Base-by-base conservation (phyloP, 208 protist genomes). In the Polymyxa betae region DNA sequence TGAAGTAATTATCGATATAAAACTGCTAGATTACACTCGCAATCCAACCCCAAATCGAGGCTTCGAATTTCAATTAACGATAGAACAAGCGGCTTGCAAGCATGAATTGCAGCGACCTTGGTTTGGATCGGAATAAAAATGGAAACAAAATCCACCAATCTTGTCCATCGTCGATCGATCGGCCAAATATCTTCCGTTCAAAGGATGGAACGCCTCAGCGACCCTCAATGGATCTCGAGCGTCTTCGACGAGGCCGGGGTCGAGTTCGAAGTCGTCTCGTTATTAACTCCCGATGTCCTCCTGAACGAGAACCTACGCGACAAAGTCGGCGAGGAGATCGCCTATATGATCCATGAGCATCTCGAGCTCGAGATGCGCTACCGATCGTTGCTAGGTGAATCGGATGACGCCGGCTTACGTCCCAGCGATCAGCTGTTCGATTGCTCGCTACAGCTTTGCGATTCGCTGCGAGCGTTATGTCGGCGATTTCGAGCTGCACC, bases 281-380 rank as follows among this genome's bases (percentile, higher is more conserved):
- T 82, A 43, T 82, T 82, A n/a, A 82, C 72, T 12, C 72, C 72
- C n/a, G 35, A 82, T 82, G n/a, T 82, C 5, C n/a, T 82, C 5
- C n/a, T 45, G n/a, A 5, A 35, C n/a, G 72, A 82, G 5, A 82
- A 82, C n/a, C 40, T 82, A 45, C 72, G 72, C 5, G n/a, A 5
- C n/a, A 35, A 45, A 43, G 5, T 82, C 16, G 72, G 72, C 16
- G 72, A 82, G n/a, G 72, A 82, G 72, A 82, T 82, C 72, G 72
- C 72, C 5, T 82, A 38, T n/a, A 43, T 82, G 35, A 43, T 82
- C n/a, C n/a, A 82, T 43, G 72, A 35, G n/a, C 72, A 82, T n/a
- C 72, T 82, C n/a, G 72, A 82, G 72, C 5, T 82, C 12, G 72
- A 82, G n/a, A 20, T 35, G 10, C n/a, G 40, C 5, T 82, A 82